A percentile compares a stretch with the other conserved stretches of the same genome.
phyloP scores from a whole-genome alignment of 352 stramenopile species.

The Blastocystis sp. region DNA sequence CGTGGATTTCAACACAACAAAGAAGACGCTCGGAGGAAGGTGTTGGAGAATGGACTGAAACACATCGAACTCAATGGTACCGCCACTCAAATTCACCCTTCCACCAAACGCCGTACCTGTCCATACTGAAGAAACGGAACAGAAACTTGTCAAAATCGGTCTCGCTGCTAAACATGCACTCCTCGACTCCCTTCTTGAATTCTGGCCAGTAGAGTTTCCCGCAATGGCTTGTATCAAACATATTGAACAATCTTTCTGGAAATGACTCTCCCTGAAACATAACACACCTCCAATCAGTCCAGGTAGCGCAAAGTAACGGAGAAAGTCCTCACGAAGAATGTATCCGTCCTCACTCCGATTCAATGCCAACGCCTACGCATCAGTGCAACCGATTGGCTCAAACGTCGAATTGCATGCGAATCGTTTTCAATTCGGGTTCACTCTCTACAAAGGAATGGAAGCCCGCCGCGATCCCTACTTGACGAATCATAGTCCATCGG shows the following conservation, averaged over 20 bases:
- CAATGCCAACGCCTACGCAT: conserved; percentile 9
- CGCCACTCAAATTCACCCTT: not conserved
- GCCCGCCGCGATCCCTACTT: too few relatives aligned
- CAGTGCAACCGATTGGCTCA: not conserved
- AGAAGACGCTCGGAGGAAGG: conserved; percentile 33
- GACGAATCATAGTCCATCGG: too few relatives aligned
- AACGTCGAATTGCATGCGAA: conserved; percentile 40
- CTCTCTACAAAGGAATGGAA: too few relatives aligned
- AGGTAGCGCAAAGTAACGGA: conserved; percentile 39
- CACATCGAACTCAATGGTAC: conserved; percentile 29
- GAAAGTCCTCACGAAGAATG: conserved; percentile 43
- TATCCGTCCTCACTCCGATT: conserved; percentile 48
- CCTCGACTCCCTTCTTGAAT: conserved; percentile 1
- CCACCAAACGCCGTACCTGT: not conserved
- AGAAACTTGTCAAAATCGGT: conserved; percentile 17
- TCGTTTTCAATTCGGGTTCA: conserved; percentile 10
- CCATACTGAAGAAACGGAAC: conserved; percentile 35
- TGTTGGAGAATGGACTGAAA: conserved; percentile 46
- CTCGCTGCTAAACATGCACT: conserved; percentile 17
- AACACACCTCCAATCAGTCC: not conserved
- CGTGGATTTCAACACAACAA: conserved; percentile 18
- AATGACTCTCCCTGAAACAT: not conserved
- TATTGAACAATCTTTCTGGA: conserved; percentile 21
- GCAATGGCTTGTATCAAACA: conserved; percentile 23
- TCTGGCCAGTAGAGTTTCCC: conserved; percentile 49